Percentiles rank a stretch among this genome's conserved stretches.
Conservation (phyloP, 768 basidiomycete species). For the Phaeolepiota aurea region DNA sequence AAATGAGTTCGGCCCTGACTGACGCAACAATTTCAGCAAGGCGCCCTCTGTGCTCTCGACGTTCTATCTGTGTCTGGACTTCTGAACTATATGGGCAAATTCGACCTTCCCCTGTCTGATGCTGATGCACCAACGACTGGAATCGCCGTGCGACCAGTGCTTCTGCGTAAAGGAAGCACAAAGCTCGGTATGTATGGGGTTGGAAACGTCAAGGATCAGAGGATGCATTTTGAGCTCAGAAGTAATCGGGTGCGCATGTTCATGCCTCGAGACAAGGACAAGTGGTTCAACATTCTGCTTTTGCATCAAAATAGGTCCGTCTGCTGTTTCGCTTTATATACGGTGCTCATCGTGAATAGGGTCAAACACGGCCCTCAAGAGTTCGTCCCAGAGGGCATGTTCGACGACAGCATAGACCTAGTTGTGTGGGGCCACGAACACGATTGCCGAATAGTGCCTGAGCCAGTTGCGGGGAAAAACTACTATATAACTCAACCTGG, state of each 20-base stretch:
- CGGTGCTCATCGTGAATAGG: constrained; percentile 28
- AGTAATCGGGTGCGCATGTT: constrained; percentile 95
- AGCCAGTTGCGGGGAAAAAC: constrained; percentile 82
- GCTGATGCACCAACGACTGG: constrained; percentile 59
- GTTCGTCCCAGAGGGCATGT: constrained; percentile 93
- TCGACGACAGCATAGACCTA: constrained; percentile 89
- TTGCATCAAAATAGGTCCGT: constrained; percentile 93
- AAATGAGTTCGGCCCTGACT: no score
- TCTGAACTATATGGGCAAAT: constrained; percentile 96
- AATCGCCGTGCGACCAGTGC: constrained; percentile 83
- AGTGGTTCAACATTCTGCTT: constrained; percentile 93
- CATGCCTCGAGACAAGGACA: constrained; percentile 83
- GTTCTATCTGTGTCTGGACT: constrained; percentile 90
- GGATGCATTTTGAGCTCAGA: constrained; percentile 94
- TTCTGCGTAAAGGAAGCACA: constrained; percentile 82
- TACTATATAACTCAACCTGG: constrained; percentile 95
- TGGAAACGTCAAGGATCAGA: constrained; percentile 92
- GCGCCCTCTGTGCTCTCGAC: constrained; percentile 92
- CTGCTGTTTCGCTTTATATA: background rate
- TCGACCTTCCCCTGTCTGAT: constrained; percentile 76
- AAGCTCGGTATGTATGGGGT: constrained; percentile 90
- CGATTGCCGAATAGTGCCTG: constrained; percentile 89
- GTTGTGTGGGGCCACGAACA: constrained; percentile 99
- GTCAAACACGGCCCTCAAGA: constrained; percentile 94
- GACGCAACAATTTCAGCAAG: constrained; percentile 49